Percentiles rank a stretch among this genome's conserved stretches.
Evolutionary conservation across 768 basidiomycete species (phyloP).

Genomic region (Psilocybe subaeruginosa): DNA sequence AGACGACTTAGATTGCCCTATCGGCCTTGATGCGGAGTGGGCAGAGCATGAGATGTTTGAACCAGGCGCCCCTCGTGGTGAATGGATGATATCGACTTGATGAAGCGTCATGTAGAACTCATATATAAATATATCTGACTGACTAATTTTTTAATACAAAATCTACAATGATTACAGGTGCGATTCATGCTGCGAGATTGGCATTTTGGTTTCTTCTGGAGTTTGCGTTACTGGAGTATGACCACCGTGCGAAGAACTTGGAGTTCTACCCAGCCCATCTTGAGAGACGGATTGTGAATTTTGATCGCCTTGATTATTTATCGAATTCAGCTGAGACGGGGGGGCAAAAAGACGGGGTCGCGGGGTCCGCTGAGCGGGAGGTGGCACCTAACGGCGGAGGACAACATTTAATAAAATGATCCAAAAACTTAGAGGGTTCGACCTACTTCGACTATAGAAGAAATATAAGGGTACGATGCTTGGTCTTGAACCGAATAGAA

Average conservation of each 20-base stretch:
- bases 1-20: constrained; percentile 19
- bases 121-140: background rate
- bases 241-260: constrained; percentile 64
- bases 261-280: constrained; percentile 49
- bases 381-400: constrained; percentile 42
- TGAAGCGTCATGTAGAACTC: background rate
- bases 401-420: background rate
- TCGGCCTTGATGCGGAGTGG: constrained; percentile 11
- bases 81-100: constrained; percentile 25
- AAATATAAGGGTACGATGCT: constrained; percentile 49
- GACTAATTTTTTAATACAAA: background rate
- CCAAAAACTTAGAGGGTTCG: background rate
- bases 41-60: constrained; percentile 10
- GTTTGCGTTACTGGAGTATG: constrained; percentile 44
- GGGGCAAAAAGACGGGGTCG: constrained; percentile 45
- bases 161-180: background rate
- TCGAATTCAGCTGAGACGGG: constrained; percentile 30
- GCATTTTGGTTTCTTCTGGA: constrained; percentile 15
- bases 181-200: background rate
- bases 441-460: constrained; percentile 53
- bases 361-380: constrained; percentile 38
- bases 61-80: constrained; percentile 15
- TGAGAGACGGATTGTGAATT: constrained; percentile 22
- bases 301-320: constrained; percentile 15
- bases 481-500: constrained; percentile 72